phyloP scores from a whole-genome alignment of 495 filamentous ascomycete genomes.

The Xylaria sp. region DNA sequence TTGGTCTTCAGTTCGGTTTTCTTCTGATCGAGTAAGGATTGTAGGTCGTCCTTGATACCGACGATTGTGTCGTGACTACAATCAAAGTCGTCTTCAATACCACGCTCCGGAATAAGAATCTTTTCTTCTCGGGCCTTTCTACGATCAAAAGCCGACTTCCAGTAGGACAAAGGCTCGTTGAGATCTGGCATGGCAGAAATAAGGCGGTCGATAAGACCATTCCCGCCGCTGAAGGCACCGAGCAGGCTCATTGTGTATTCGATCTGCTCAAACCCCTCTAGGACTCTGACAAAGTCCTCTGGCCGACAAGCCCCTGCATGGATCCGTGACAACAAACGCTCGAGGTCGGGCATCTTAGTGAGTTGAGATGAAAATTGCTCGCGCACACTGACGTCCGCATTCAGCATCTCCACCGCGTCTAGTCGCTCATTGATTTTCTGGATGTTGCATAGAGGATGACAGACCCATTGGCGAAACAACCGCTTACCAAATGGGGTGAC shows the following conservation, averaged over 20 bases:
- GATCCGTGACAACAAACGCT: slow-evolving; percentile 91
- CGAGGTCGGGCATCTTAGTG: slow-evolving; percentile 90
- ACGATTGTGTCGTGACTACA: slow-evolving; percentile 79
- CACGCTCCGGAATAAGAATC: slow-evolving; percentile 80
- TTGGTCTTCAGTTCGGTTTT: slow-evolving; percentile 68
- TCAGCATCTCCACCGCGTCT: slow-evolving; percentile 93
- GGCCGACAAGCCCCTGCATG: slow-evolving; percentile 89
- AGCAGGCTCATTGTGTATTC: slow-evolving; percentile 87
- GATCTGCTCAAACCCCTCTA: slow-evolving; percentile 98
- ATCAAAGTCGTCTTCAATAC: slow-evolving; percentile 94
- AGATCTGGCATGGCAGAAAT: slow-evolving; percentile 87
- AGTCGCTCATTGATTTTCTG: slow-evolving; percentile 90
- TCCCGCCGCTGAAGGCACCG: slow-evolving; percentile 68
- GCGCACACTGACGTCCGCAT: slow-evolving; percentile 76
- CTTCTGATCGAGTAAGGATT: slow-evolving; percentile 72
- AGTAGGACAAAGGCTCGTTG: slow-evolving; percentile 71
- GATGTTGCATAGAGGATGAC: slow-evolving; percentile 89
- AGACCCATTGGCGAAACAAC: slow-evolving; percentile 96
- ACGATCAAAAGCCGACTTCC: slow-evolving; percentile 94
- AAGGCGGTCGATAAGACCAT: slow-evolving; percentile 84
- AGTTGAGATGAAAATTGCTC: slow-evolving; percentile 86
- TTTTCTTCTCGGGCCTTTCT: slow-evolving; percentile 75
- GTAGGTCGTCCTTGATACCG: slow-evolving; percentile 71
- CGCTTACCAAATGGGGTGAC: slow-evolving; percentile 98
- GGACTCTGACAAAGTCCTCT: slow-evolving; percentile 89